Evolutionary conservation across 208 protist species (phyloP), one percentile per base, ranked within the genome.

Genomic region (Crithidia mellificae): DNA sequence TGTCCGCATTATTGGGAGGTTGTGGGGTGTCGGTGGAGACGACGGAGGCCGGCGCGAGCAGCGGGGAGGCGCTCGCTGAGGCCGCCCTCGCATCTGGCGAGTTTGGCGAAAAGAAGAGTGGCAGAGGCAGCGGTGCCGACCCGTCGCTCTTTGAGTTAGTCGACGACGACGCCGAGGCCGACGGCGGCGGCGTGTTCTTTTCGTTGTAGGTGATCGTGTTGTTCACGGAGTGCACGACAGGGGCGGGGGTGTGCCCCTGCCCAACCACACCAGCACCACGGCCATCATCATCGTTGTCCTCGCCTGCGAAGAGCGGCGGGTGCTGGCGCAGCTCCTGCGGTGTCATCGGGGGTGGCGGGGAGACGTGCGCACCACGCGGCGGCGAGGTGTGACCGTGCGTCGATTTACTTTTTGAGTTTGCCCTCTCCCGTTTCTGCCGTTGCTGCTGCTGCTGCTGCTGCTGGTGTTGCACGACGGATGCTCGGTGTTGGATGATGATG

Each of bases 171-270:
- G 49, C 44, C 11, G 29, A 14, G 6, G 44, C n/a, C n/a, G n/a
- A n/a, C n/a, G n/a, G n/a, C n/a, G n/a, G n/a, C n/a, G 6, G 17
- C 30, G 22, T 41, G 9, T 27, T 41, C 22, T 57, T 9, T 17
- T 44, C 62, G 22, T 8, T 41, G 69, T 63, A 43, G 9, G 32
- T 46, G 20, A 68, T 44, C 6, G 52, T 57, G 52, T 43, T 49
- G 59, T 68, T 32, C 32, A 68, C 61, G 20, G 41, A 56, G 55
- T 74, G 69, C 43, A 74, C 62, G 4, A 68, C 62, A 0, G 69
- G 27, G 1, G 6, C 12, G 5, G 39, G 57, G 0, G 57, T 27
- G 49, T 22, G 8, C 2, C 38, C n/a, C 30, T 2, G 14, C 20
- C 11, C 25, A 11, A 49, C 51, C 49, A n/a, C n/a, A n/a, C n/a